Evolutionary conservation across 345 rosid species (phyloP).

Genomic region (Citrus trifoliata): DNA sequence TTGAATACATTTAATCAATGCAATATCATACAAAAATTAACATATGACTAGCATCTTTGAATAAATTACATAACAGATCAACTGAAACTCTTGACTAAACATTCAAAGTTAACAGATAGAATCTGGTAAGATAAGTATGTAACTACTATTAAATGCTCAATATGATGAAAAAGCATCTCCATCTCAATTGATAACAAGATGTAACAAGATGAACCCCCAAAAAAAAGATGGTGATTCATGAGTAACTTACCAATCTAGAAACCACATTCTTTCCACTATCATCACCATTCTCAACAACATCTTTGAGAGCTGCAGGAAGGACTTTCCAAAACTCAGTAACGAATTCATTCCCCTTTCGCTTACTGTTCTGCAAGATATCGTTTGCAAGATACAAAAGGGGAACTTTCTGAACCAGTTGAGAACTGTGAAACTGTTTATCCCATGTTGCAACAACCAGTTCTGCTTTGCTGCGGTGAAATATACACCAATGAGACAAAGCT

Average conservation of each 20-base stretch:
- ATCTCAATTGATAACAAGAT: neutral
- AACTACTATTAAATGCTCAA: neutral
- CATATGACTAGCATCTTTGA: neutral
- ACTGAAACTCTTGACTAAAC: neutral
- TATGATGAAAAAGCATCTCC: neutral
- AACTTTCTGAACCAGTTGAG: slow-evolving; percentile 74
- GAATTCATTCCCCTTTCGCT: slow-evolving; percentile 90
- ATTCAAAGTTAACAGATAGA: neutral
- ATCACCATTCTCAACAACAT: slow-evolving; percentile 65
- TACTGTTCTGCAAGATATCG: slow-evolving; percentile 93
- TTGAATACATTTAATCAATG: neutral
- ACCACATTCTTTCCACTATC: slow-evolving; percentile 75
- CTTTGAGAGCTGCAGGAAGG: slow-evolving; percentile 85
- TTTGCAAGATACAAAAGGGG: slow-evolving; percentile 91
- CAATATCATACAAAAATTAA: neutral
- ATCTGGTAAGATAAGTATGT: neutral
- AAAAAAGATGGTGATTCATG: neutral
- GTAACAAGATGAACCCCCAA: neutral
- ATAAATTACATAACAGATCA: neutral
- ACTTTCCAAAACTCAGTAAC: slow-evolving; percentile 92
- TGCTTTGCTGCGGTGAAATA: slow-evolving; percentile 83
- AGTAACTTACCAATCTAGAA: slow-evolving; percentile 58
- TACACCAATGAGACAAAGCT: slow-evolving; percentile 98
- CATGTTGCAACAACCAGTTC: slow-evolving; percentile 84
- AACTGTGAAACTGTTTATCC: slow-evolving; percentile 85